A percentile compares a stretch with the other conserved stretches of the same genome.
These are phyloP conservation scores for Syzygium syzygioides DNA, from an alignment of 441 rosid genomes.

Conservation along the genomic window DNA sequence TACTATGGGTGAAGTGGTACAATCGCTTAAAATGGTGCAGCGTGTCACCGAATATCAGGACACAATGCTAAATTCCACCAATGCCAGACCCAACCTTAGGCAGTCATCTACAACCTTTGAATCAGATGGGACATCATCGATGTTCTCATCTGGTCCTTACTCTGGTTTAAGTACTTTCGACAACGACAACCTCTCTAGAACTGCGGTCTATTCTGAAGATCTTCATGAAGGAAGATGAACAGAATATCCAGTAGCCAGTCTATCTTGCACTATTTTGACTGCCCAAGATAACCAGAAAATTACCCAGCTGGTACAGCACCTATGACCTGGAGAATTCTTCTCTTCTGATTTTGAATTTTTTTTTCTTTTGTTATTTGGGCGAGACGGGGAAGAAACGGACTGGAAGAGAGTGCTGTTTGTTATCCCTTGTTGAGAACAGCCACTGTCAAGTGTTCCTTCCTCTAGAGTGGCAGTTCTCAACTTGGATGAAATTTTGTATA, in stretches of 20 bases:
- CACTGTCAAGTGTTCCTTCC: conserved; percentile 17
- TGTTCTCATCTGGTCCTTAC: conserved; percentile 95
- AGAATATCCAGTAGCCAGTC: background rate
- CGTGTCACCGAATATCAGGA: conserved; percentile 73
- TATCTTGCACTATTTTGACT: conserved; percentile 1
- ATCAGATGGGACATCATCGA: conserved; percentile 87
- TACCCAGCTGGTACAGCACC: background rate
- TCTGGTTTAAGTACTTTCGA: conserved; percentile 80
- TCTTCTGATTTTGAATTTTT: conserved; percentile 15
- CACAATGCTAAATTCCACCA: conserved; percentile 25
- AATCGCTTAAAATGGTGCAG: conserved; percentile 96
- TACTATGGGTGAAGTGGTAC: conserved; percentile 98
- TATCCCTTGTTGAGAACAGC: conserved; percentile 7
- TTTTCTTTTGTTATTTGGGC: background rate
- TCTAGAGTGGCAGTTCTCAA: conserved; percentile 14
- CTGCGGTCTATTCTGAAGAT: conserved; percentile 84
- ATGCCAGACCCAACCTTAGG: conserved; percentile 59
- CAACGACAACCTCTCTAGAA: conserved; percentile 68
- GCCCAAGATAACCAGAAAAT: background rate
- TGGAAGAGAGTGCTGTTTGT: conserved; percentile 7
- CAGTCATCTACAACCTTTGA: conserved; percentile 82
- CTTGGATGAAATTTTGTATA: conserved; percentile 33
- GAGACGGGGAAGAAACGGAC: conserved; percentile 1
- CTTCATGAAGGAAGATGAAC: conserved; percentile 88
- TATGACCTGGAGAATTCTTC: background rate